Evolutionary conservation across 495 filamentous ascomycete genomes (phyloP).

Genomic region (Penicillium chermesinum): DNA sequence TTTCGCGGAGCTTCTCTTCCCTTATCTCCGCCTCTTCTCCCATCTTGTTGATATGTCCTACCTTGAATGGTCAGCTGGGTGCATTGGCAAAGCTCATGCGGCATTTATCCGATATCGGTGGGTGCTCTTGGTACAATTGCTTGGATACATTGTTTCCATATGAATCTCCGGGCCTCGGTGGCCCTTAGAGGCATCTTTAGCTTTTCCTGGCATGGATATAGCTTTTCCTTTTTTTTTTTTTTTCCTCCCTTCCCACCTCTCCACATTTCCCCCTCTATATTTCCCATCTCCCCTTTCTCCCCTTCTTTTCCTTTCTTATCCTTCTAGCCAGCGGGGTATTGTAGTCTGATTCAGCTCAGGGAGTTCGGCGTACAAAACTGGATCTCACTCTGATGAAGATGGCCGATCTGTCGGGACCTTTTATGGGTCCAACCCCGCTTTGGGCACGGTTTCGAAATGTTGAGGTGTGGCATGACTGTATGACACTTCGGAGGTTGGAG

Average conservation of each 20-base stretch:
- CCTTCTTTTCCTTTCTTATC: neutral
- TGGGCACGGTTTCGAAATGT: neutral
- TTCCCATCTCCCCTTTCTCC: neutral
- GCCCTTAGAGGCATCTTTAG: neutral
- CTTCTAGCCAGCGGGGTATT: neutral
- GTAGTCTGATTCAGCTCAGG: constrained; percentile 10
- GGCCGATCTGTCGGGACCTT: constrained; percentile 1
- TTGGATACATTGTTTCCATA: constrained; percentile 7
- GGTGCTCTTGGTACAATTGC: constrained; percentile 15
- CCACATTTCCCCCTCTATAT: constrained; percentile 2
- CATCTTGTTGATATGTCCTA: constrained; percentile 18
- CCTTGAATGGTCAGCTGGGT: neutral
- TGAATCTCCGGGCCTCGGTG: neutral
- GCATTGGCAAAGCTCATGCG: constrained; percentile 20
- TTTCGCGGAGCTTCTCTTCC: neutral
- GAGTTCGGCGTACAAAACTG: constrained; percentile 19
- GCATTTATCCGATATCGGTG: constrained; percentile 13
- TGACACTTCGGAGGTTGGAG: constrained; percentile 1
- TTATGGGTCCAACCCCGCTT: too few relatives aligned
- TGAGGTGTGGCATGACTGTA: neutral
- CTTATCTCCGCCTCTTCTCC: constrained; percentile 3
- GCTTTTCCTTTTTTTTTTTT: neutral
- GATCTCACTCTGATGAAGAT: neutral
- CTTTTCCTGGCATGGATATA: neutral
- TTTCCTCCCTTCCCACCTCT: neutral